Evolutionary conservation across 2,329 filamentous ascomycete genomes (phyloP).

Genomic region (Sarocladiaceae sp.): DNA sequence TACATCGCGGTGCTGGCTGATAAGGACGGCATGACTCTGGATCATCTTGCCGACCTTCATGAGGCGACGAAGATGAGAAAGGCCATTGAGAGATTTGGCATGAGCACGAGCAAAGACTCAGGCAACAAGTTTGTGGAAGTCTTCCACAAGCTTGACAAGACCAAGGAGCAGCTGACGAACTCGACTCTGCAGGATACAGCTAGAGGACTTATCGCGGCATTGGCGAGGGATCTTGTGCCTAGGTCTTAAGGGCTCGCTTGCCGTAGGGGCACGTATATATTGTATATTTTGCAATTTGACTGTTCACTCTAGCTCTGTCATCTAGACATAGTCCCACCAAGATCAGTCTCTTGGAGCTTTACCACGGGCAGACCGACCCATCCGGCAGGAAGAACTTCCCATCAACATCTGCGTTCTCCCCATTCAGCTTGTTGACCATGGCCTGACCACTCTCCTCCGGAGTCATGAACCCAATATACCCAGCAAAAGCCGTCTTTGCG

Average conservation of each 20-base stretch:
- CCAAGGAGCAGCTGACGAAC: not conserved
- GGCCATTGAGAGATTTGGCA: not conserved
- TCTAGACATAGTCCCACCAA: too few relatives aligned
- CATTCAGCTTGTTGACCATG: not conserved
- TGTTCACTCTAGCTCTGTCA: too few relatives aligned
- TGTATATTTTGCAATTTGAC: too few relatives aligned
- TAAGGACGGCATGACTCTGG: not conserved
- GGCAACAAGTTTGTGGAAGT: not conserved
- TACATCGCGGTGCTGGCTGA: not conserved
- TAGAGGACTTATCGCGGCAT: not conserved
- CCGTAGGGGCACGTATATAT: too few relatives aligned
- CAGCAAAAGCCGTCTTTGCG: conserved; percentile 1
- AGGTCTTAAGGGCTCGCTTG: not conserved
- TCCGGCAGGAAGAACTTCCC: not conserved
- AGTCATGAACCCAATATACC: not conserved
- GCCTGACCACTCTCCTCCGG: not conserved
- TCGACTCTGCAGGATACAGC: not conserved
- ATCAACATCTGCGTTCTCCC: not conserved
- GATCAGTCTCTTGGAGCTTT: too few relatives aligned
- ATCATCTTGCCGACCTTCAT: not conserved
- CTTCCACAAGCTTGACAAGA: not conserved
- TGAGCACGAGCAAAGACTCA: not conserved
- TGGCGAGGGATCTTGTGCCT: not conserved
- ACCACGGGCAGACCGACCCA: not conserved
- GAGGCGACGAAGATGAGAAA: not conserved